A percentile compares a stretch with the other conserved stretches of the same genome.
These are phyloP conservation scores for Hymenoscyphus occultus DNA, from an alignment of 2,329 filamentous ascomycete genomes.

Conservation along the genomic window DNA sequence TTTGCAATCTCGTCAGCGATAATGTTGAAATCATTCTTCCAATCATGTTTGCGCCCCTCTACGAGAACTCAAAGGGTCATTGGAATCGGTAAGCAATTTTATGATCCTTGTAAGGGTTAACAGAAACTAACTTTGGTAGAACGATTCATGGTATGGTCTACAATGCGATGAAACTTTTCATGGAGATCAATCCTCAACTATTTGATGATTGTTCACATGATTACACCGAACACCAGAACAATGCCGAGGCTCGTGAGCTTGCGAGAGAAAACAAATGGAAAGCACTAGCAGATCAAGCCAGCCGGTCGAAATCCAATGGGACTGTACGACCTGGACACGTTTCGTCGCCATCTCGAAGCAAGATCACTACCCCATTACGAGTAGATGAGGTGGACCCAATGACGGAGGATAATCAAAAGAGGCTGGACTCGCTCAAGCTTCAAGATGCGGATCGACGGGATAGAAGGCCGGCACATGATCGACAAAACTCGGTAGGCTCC, in stretches of 20 bases:
- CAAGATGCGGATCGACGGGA: slow-evolving; percentile 71
- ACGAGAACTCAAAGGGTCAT: slow-evolving; percentile 98
- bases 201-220: slow-evolving; percentile 99
- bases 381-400: slow-evolving; percentile 76
- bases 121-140: slow-evolving; percentile 45
- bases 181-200: slow-evolving; percentile 98
- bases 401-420: slow-evolving; percentile 79
- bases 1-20: slow-evolving; percentile 98
- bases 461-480: slow-evolving; percentile 55
- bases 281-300: slow-evolving; percentile 75
- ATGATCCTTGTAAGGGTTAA: not conserved
- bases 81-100: slow-evolving; percentile 79
- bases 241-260: slow-evolving; percentile 77
- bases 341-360: slow-evolving; percentile 38
- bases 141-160: slow-evolving; percentile 99
- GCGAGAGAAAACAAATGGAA: slow-evolving; percentile 87
- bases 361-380: slow-evolving; percentile 45
- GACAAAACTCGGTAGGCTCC: slow-evolving; percentile 55
- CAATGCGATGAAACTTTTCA: slow-evolving; percentile 99
- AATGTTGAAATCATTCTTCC: slow-evolving; percentile 98
- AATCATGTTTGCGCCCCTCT: slow-evolving; percentile 98
- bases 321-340: slow-evolving; percentile 36
- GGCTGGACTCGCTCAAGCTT: slow-evolving; percentile 84
- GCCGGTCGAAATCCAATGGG: slow-evolving; percentile 56
- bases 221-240: slow-evolving; percentile 95